Conservation (phyloP, 2,329 filamentous ascomycete genomes). For the Aspergillus brunneoviolaceus region DNA sequence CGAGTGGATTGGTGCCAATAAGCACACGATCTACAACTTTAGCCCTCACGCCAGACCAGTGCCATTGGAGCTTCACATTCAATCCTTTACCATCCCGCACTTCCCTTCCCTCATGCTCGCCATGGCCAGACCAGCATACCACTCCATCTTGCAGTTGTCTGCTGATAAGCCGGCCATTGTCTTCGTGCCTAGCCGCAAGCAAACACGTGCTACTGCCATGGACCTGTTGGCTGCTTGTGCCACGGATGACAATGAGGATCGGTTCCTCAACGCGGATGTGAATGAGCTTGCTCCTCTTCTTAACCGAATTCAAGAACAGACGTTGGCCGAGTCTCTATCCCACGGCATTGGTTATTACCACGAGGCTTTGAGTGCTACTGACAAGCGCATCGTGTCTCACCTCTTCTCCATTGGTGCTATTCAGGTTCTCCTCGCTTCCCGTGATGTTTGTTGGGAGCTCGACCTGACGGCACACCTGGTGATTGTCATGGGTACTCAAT, state of each 20-base stretch:
- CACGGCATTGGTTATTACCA: conserved; percentile 98
- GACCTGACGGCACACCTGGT: conserved; percentile 86
- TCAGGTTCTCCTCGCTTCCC: conserved; percentile 76
- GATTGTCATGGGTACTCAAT: conserved; percentile 96
- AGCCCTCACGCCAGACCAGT: conserved; percentile 86
- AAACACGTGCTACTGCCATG: conserved; percentile 80
- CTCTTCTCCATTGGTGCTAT: conserved; percentile 87
- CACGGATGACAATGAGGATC: conserved; percentile 86
- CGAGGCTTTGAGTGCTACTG: conserved; percentile 81
- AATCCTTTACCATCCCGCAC: conserved; percentile 93
- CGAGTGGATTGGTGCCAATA: conserved; percentile 96
- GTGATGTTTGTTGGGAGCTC: conserved; percentile 96
- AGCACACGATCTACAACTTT: conserved; percentile 99
- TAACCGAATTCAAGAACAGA: conserved; percentile 78
- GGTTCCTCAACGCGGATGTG: conserved; percentile 82
- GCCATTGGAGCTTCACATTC: conserved; percentile 88
- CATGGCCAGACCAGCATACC: conserved; percentile 93
- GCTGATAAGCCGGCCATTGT: conserved; percentile 85
- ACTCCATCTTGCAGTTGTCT: conserved; percentile 84
- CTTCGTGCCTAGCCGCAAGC: conserved; percentile 91
- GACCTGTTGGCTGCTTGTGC: conserved; percentile 86
- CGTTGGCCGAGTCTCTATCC: conserved; percentile 81
- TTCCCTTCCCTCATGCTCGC: conserved; percentile 98
- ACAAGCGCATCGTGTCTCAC: conserved; percentile 91
- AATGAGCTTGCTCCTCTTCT: conserved; percentile 81